Evolutionary conservation across 1,284 basidiomycete species (phyloP), one percentile per base, ranked within the genome.

Genomic region (Ustilago cynodontis): DNA sequence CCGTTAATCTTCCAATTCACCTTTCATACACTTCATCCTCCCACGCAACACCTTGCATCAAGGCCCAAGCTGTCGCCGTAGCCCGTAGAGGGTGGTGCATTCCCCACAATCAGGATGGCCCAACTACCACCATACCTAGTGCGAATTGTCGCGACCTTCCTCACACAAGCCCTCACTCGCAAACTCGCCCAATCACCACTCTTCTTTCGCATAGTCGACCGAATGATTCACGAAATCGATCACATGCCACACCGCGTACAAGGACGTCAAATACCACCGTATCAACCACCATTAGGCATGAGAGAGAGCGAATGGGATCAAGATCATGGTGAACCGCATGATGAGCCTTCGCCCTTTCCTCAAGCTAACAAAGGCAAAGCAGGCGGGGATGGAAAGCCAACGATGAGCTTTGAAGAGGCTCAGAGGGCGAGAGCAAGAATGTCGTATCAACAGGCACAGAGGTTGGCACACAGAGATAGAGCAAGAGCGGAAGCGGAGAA

Each of bases 211-310:
- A 41, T 78, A 26, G 77, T 82, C 47, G 78, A 80, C 31, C 66
- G 80, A 16, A 77, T 79, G 78, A 74, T 82, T 31, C 80, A 82
- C 67, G 80, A 82, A 28, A 71, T 77, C 39, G 80, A 82, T 54
- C 80, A 82, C 61, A 64, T 80, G 63, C 78, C 78, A 18, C 72
- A 78, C 31, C 53, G 80, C 16, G 28, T 82, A 7, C 72, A 82
- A 33, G 80, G 80, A 1, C 65, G 69, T 11, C 77, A 76, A 24
- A 71, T 81, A 2, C 79, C 78, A 1, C 58, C 72, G 1, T 82
- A 79, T n/a, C 74, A 73, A 28, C 65, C 76, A 29, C 78, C 78
- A 56, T 49, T 78, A 18, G 78, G 73, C 0, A 71, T 70, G 66
- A 59, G 78, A n/a, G 79, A 81, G 41, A 78, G 59, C 50, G 79